These are phyloP conservation scores for Diphasiastrum complanatum DNA, from an alignment of 83 land plant genomes.

Conservation along the genomic window DNA sequence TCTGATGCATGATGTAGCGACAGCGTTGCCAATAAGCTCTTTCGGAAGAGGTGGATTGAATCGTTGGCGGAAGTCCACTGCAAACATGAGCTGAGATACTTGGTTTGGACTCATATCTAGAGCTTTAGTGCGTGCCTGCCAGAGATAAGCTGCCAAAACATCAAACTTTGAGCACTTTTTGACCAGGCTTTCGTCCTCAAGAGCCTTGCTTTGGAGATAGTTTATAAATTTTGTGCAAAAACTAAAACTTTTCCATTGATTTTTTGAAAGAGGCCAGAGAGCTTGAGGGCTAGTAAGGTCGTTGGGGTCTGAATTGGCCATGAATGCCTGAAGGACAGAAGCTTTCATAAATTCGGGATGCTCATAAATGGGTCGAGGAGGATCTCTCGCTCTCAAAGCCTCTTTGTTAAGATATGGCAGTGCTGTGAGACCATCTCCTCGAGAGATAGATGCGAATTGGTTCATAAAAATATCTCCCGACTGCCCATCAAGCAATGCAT, in stretches of 20 bases:
- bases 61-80: too few relatives aligned
- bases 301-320: not conserved
- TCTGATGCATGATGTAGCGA: not conserved
- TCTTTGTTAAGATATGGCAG: not conserved
- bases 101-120: not conserved
- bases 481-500: not conserved
- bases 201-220: not conserved
- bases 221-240: not conserved
- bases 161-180: not conserved
- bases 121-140: too few relatives aligned
- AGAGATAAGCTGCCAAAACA: not conserved
- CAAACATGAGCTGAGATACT: too few relatives aligned
- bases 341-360: not conserved
- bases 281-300: not conserved
- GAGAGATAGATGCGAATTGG: not conserved
- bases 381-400: not conserved
- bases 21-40: not conserved
- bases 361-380: not conserved
- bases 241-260: not conserved
- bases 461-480: not conserved
- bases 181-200: not conserved
- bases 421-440: not conserved
- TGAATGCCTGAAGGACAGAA: not conserved
- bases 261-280: not conserved
- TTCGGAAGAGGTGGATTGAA: not conserved